These are phyloP conservation scores for Eucalyptus pumila DNA, from an alignment of 345 rosid genomes.

Conservation along the genomic window DNA sequence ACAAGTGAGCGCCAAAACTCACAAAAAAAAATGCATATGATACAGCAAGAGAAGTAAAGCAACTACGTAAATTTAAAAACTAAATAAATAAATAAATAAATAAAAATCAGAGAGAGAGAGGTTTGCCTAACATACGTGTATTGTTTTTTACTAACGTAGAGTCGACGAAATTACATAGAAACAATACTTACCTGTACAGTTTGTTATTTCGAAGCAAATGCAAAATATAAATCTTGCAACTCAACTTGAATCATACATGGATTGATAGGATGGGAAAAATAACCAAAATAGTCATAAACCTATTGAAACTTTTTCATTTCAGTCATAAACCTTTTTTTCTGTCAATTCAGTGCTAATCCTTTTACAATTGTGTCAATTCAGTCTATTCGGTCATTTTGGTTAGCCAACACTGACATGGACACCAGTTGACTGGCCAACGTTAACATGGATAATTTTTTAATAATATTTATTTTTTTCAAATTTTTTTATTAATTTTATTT, in stretches of 20 bases:
- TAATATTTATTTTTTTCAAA: no score
- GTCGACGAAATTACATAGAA: background rate
- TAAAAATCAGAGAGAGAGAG: background rate
- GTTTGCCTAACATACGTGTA: background rate
- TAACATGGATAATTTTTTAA: no score
- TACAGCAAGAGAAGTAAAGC: background rate
- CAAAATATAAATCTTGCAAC: background rate
- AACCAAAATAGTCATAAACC: no score
- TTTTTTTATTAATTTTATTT: no score
- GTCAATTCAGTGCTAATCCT: no score
- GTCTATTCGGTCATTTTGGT: fast-evolving
- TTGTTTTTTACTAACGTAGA: background rate
- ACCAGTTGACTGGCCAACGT: fast-evolving
- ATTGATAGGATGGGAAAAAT: background rate
- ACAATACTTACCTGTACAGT: background rate
- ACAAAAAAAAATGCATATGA: background rate
- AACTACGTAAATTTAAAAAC: background rate
- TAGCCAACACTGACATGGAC: fast-evolving
- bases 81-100: background rate
- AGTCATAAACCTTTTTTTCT: no score
- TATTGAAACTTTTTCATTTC: no score
- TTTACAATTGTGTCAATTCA: no score
- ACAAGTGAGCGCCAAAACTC: background rate
- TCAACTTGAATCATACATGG: background rate
- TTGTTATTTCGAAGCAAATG: background rate